A percentile compares a stretch with the other conserved stretches of the same genome.
These are phyloP conservation scores for Modicella reniformis DNA, from an alignment of 371 early-diverging fungal species.

Conservation along the genomic window DNA sequence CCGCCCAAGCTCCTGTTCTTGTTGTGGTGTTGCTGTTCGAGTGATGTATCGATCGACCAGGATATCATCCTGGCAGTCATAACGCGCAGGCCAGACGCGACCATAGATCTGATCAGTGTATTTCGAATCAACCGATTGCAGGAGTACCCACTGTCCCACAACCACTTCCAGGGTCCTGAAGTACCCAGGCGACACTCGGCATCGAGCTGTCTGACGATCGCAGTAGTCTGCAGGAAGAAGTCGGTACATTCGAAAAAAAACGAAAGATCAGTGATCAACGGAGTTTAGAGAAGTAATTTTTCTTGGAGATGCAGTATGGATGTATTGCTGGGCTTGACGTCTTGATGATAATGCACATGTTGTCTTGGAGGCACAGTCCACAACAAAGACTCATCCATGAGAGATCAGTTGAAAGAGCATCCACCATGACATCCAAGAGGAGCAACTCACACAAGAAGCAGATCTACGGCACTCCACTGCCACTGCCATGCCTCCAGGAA, in stretches of 20 bases:
- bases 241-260: slow-evolving; percentile 26
- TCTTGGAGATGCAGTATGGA: too few species aligned
- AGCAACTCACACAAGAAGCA: slow-evolving; percentile 29
- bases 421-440: slow-evolving; percentile 28
- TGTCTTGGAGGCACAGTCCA: too few species aligned
- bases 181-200: slow-evolving; percentile 38
- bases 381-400: too few species aligned
- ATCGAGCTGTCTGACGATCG: slow-evolving; percentile 46
- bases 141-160: slow-evolving; percentile 46
- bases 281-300: too few species aligned
- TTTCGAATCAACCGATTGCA: slow-evolving; percentile 22
- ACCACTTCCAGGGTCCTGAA: slow-evolving; percentile 23
- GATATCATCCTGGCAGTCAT: slow-evolving; percentile 29
- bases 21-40: neutral
- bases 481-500: slow-evolving; percentile 26
- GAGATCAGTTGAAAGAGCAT: neutral
- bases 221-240: slow-evolving; percentile 45
- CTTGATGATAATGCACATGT: too few species aligned
- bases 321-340: too few species aligned
- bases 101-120: slow-evolving; percentile 26
- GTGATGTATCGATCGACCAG: slow-evolving; percentile 36
- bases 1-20: neutral
- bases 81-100: slow-evolving; percentile 49
- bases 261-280: too few species aligned
- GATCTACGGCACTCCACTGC: slow-evolving; percentile 37